Base-by-base conservation (phyloP, 2,329 filamentous ascomycete species). In the Didymella lethalis region DNA sequence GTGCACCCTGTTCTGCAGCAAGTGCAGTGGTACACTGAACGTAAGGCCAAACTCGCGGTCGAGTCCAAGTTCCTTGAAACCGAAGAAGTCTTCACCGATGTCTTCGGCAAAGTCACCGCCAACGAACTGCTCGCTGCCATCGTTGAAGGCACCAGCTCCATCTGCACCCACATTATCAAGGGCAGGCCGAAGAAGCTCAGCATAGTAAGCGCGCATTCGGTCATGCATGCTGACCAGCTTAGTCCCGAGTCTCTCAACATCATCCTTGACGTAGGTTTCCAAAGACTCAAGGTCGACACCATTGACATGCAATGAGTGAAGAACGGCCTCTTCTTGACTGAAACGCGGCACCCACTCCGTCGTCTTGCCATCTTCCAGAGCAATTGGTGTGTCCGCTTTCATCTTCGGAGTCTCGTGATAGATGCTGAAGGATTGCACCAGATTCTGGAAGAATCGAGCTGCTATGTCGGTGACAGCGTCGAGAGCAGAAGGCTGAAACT, bases 31-130 rank as follows among this genome's bases (percentile, higher is more conserved):
- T 34, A 99, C 95, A 52, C 91, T 93, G 61, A 98, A 86, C 66
- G 90, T 90, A 31, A 94, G 89, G 18, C 93, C 93, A 74, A 98
- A 90, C 75, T 99, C 95, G 68, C 88, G 90, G 71, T 97, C 93
- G 57, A 99, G 85, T 43, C 95, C 95, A 45, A 99, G 86, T 60
- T 96, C 93, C 74, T 93, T 93, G 85, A 99, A 98, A 28, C 95
- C 95, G 72, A 99, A 99, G 85, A 97, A 99, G 79, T 99, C 95
- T 81, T 99, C 95, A 61, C 93, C 94, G 12, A 99, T 90, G 68
- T 99, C 95, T 75, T 97, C 95, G 0, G 95, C 95, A 75, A 99
- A 99, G 77, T 99, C 95, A 62, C 95, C 95, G 45, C 91, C 92
- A 47, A 97, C 89, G 68, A 98, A 99, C 74, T 98, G 95, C 64